Base-by-base conservation (phyloP, 2,329 filamentous ascomycete species). In the Clonostachys rhizophaga region DNA sequence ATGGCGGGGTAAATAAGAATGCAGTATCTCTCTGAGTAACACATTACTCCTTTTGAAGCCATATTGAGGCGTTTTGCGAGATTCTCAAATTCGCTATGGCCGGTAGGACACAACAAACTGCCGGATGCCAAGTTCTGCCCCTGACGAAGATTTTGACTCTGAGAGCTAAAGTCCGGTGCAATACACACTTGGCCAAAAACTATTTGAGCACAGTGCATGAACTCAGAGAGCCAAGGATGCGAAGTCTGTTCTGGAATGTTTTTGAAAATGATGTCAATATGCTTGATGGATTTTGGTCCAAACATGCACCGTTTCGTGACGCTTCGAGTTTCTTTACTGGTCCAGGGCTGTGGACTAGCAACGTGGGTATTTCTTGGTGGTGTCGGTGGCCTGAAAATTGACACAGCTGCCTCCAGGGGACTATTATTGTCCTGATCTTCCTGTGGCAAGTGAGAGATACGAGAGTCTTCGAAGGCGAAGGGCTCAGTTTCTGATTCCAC, bases 1-100 rank as follows among this genome's bases (percentile, higher is more conserved):
- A 55, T 56, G 2, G 60, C 49, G 2, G 71, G 65, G 44, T 70
- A 70, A 1, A 76, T 40, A 5, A 78, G 44, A 16, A 77, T 50
- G 44, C 62, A 68, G 34, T 60, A 66, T 11, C 58, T 49, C 5
- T 57, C 50, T 14, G 53, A 46, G 17, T 64, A 53, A 35, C 60
- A 64, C 10, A 70, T 55, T 2, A 72, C 51, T 1, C 67, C 72
- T 4, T 68, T 57, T 8, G 63, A 60, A 9, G 62, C 63, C 5
- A 62, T 42, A 20, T 52, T 55, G 4, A 78, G 60, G 40, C 64
- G 60, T 17, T 62, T 55, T 6, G 64, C 59, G 18, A 69, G 52
- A 11, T 45, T 54, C 4, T 54, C 53, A 12, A 75, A 18, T 9
- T 36, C 44, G 6, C 44, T 40, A 14, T 34, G 11, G 17, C 55